A percentile compares a stretch with the other conserved stretches of the same genome.
Evolutionary conservation across 108 stramenopile genomes (phyloP).

Genomic region (Pseudonitzschia multistriata): DNA sequence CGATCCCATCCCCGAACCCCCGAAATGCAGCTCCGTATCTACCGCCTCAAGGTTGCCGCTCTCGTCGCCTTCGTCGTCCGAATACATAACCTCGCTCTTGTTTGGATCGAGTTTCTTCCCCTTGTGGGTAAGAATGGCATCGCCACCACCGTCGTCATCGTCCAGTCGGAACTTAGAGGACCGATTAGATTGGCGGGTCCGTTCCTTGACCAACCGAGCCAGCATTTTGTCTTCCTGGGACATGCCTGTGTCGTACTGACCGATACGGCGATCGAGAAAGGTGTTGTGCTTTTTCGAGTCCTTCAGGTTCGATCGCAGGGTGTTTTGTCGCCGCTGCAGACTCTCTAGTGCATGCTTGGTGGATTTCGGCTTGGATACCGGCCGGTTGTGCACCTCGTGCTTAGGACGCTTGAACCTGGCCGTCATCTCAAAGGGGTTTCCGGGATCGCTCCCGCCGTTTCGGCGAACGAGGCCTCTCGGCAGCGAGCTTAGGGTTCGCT

Average conservation of each 20-base stretch:
- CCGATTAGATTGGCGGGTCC: constrained; percentile 59
- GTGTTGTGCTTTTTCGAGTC: constrained; percentile 59
- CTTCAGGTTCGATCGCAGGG: constrained; percentile 31
- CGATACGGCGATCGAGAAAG: constrained; percentile 81
- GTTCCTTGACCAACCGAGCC: constrained; percentile 76
- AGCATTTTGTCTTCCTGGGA: constrained; percentile 66
- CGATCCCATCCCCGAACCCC: constrained; percentile 49
- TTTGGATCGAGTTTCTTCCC: constrained; percentile 71
- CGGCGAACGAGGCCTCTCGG: constrained; percentile 70
- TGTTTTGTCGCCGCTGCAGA: constrained; percentile 37
- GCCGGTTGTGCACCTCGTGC: constrained; percentile 71
- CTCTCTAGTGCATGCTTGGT: constrained; percentile 39
- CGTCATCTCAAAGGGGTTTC: constrained; percentile 83
- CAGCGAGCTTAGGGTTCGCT: constrained; percentile 55
- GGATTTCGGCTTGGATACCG: constrained; percentile 30
- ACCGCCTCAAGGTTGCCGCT: constrained; percentile 63
- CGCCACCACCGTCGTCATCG: constrained; percentile 19
- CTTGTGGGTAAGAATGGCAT: constrained; percentile 69
- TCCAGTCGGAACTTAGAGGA: constrained; percentile 56
- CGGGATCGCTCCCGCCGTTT: constrained; percentile 13
- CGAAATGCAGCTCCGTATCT: constrained; percentile 92
- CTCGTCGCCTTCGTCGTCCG: constrained; percentile 80
- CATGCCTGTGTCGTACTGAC: constrained; percentile 52
- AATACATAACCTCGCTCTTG: constrained; percentile 55
- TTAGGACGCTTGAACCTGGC: constrained; percentile 57